Percentiles rank a stretch among this genome's conserved stretches.
These are phyloP conservation scores for Diutina siamensis DNA, from an alignment of 1,139 yeast species.

Conservation along the genomic window DNA sequence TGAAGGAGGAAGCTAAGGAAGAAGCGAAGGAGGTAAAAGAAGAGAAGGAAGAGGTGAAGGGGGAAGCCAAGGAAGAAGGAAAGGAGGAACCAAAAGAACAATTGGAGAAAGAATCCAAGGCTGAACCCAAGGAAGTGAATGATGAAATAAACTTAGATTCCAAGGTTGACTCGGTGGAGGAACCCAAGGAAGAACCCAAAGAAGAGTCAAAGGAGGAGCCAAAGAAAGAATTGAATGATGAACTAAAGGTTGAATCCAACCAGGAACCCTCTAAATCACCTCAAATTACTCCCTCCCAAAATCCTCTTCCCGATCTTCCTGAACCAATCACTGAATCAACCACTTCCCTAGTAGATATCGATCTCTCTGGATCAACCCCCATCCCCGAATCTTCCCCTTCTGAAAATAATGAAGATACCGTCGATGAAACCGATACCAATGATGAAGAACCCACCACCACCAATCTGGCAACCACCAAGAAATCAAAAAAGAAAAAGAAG, in stretches of 20 bases:
- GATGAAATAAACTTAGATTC: background rate
- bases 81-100: background rate
- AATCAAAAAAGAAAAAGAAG: conserved; percentile 17
- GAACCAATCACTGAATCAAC: background rate
- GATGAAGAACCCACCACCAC: too few species aligned
- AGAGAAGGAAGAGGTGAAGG: background rate
- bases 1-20: conserved; percentile 7
- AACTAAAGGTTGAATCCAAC: too few species aligned
- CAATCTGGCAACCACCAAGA: too few species aligned
- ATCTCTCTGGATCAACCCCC: background rate
- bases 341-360: background rate
- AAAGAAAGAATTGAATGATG: too few species aligned
- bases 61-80: conserved; percentile 1
- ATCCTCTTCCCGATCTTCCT: background rate
- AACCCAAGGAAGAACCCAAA: background rate
- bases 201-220: background rate
- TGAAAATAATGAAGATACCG: conserved; percentile 6
- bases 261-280: too few species aligned
- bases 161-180: background rate
- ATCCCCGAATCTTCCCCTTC: conserved; percentile 5
- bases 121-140: background rate
- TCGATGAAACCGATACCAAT: too few species aligned
- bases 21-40: too few species aligned
- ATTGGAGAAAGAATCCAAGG: background rate
- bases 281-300: too few species aligned